Evolutionary conservation across 2,329 filamentous ascomycete genomes (phyloP), one percentile per base, ranked within the genome.

Genomic region (Ophiostoma piceae): DNA sequence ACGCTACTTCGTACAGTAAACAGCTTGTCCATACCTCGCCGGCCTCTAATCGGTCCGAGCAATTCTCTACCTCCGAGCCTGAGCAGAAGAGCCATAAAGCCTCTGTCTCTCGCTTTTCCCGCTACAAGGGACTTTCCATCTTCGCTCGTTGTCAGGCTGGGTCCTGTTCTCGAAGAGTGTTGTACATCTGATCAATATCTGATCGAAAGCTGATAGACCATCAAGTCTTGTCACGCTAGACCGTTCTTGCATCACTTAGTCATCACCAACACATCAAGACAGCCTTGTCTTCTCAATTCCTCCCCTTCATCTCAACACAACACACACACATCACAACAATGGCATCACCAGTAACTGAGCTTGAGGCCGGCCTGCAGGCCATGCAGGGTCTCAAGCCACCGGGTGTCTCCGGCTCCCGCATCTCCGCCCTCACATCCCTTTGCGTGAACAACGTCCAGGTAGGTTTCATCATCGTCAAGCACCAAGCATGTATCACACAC

Each of bases 391-490:
- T 97, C 77, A 98, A 97, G 82, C 90, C 95, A 64, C 95, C 95
- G 68, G 95, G 95, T 78, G 93, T 97, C 71, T 96, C 94, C 73
- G 94, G 93, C 75, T 92, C 92, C 74, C 94, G 95, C 81, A 97
- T 99, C 80, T 87, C 87, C 76, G 88, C 88, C 78, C 88, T 99
- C 80, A 98, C 94, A 26, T 84, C 88, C 39, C 88, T 98, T 62
- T 97, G 94, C 82, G 90, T 93, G 72, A 88, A 88, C 77, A 96
- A 96, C 79, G 89, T 96, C 76, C 90, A 96, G 90, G 93, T 96
- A 90, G 82, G 66, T 35, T 65, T 14, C 5, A n/a, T 60, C 37
- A 14, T 47, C 22, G 3, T 12, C 22, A 29, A 9, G 22, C 32
- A 32, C 43, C 43, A 5, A 35, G 35, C 1, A 5, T 60, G 29